Evolutionary conservation across 2,329 filamentous ascomycete genomes (phyloP), one percentile per base, ranked within the genome.

Genomic region (Epichloe festucae): DNA sequence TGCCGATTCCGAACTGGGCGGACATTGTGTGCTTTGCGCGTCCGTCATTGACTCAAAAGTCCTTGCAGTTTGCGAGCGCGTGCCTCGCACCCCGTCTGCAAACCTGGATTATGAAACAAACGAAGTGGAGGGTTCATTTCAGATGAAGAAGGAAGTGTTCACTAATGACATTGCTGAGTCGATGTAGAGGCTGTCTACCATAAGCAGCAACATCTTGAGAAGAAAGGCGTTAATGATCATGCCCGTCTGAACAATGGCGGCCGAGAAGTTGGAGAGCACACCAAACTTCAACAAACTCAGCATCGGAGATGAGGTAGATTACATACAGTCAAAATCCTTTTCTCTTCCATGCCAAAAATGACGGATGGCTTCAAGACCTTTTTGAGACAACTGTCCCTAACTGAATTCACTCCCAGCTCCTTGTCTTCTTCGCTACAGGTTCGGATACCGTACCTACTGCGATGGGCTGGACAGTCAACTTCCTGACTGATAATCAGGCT

Each of bases 271-370:
- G 12, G 60, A 56, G 0, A 56, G 65, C 3, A 40, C 53, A 15
- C 65, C 65, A 0, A 49, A 63, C 11, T 67, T 67, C 27, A 51
- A 63, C 42, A 64, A 60, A 1, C 49, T 54, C 7, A 56, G 53
- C 1, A 64, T 70, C n/a, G 56, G 58, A 34, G 64, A 67, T 51
- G 67, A 70, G 57, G 62, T 58, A 44, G 17, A 38, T 39, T 15
- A 8, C 6, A 31, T 15, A 8, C 4, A 21, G 34, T 19, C 21
- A 34, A 21, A 17, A 2, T 49, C 11, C n/a, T 14, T 23, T 17
- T 10, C 11, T n/a, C 44, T 46, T 10, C 15, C 23, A 27, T 27
- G 43, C 27, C 5, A 6, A 6, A 7, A 15, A 15, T 35, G 27
- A n/a, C 3, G 2, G 12, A 5, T 27, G 27, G 35, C 35, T 23